A percentile compares a stretch with the other conserved stretches of the same genome.
Evolutionary conservation across 83 land plant genomes (phyloP).

Genomic region (Picea mariana): DNA sequence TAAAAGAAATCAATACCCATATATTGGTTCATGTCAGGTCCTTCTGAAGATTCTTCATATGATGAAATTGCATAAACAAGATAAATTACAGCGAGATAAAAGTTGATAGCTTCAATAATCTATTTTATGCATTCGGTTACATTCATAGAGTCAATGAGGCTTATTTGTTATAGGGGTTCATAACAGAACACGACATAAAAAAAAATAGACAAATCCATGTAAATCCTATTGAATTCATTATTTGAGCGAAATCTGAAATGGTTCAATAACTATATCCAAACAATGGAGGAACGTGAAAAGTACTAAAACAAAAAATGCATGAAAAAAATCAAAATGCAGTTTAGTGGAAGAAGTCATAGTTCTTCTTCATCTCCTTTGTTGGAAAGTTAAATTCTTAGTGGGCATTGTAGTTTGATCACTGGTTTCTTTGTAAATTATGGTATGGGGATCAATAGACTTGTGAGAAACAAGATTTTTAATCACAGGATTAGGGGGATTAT

Average conservation of each 20-base stretch:
- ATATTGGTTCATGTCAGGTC: not conserved
- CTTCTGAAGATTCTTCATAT: not conserved
- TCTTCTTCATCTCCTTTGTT: too few species aligned
- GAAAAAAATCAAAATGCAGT: too few species aligned
- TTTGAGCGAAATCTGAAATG: not conserved
- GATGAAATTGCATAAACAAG: not conserved
- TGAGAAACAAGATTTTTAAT: too few species aligned
- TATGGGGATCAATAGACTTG: too few species aligned
- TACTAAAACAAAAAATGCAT: not conserved
- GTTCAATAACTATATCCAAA: not conserved
- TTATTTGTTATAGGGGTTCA: not conserved
- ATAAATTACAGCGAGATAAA: not conserved
- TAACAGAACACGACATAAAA: not conserved
- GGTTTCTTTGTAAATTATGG: too few species aligned
- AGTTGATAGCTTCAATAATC: not conserved
- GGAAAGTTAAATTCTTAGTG: too few species aligned
- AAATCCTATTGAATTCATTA: not conserved
- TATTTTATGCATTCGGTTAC: not conserved
- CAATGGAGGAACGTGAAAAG: not conserved
- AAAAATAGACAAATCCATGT: not conserved
- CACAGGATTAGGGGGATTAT: too few species aligned
- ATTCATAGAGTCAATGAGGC: not conserved
- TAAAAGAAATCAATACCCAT: conserved; percentile 8
- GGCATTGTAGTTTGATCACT: too few species aligned
- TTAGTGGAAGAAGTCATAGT: too few species aligned